A percentile compares a stretch with the other conserved stretches of the same genome.
Evolutionary conservation across 345 rosid genomes (phyloP).

Genomic region (Cardamine chenopodiifolia): DNA sequence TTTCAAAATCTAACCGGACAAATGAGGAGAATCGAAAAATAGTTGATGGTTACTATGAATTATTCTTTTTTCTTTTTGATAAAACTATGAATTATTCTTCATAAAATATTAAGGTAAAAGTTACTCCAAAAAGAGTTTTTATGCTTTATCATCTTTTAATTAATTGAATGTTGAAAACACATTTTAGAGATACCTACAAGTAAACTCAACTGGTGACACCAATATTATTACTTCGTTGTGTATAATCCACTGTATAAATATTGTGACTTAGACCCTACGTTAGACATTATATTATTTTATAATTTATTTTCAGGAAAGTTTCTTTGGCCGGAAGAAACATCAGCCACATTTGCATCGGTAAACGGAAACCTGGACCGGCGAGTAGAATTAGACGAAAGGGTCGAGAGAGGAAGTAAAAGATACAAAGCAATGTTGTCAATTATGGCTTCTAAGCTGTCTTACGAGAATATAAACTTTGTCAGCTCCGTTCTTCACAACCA

Average conservation of each 20-base stretch:
- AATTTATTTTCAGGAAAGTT: slow-evolving; percentile 40
- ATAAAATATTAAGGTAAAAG: background rate
- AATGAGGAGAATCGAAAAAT: background rate
- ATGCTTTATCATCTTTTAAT: background rate
- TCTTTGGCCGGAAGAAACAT: slow-evolving; percentile 45
- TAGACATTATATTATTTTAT: background rate
- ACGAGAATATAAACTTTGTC: slow-evolving; percentile 52
- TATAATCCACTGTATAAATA: background rate
- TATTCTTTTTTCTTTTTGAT: too few species aligned
- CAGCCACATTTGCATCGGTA: slow-evolving; percentile 46
- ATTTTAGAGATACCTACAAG: background rate
- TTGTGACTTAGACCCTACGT: background rate
- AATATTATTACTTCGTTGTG: background rate
- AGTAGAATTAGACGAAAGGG: slow-evolving; percentile 46
- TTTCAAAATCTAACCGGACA: background rate
- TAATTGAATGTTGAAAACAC: background rate
- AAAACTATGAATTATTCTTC: too few species aligned
- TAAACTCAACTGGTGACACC: slow-evolving; percentile 3
- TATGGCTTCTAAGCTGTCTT: slow-evolving; percentile 64
- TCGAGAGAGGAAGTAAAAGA: slow-evolving; percentile 38
- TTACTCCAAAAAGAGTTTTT: background rate
- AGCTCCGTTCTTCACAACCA: slow-evolving; percentile 35
- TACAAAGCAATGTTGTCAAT: slow-evolving; percentile 52
- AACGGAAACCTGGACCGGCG: slow-evolving; percentile 46
- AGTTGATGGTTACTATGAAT: background rate